These are phyloP conservation scores for Taiozyma sp. DNA, from an alignment of 1,139 yeast genomes.

Conservation along the genomic window DNA sequence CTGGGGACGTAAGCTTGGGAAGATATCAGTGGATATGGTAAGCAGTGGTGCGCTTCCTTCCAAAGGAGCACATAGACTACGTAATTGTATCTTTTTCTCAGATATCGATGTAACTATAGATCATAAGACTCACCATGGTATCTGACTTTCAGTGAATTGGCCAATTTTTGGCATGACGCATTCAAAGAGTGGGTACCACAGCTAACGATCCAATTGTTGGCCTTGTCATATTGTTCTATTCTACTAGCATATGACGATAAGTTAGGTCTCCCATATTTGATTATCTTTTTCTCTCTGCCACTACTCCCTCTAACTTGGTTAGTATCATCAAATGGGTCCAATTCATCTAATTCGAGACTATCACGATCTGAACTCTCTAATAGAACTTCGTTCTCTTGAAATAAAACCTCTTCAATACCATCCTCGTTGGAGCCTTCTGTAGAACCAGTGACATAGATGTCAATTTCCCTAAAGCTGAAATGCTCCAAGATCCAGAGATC, in stretches of 20 bases:
- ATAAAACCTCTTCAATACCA: slow-evolving; percentile 6
- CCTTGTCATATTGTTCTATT: slow-evolving; percentile 14
- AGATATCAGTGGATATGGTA: too few relatives aligned
- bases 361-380: slow-evolving; percentile 9
- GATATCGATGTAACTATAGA: slow-evolving; percentile 5
- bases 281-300: background rate
- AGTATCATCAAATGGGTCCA: slow-evolving; percentile 18
- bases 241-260: slow-evolving; percentile 28
- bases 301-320: slow-evolving; percentile 4
- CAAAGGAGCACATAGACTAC: too few relatives aligned
- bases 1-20: too few relatives aligned
- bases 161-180: slow-evolving; percentile 41
- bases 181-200: slow-evolving; percentile 66
- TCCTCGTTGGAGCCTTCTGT: slow-evolving; percentile 16
- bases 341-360: slow-evolving; percentile 21
- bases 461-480: slow-evolving; percentile 60
- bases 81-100: background rate
- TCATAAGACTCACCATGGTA: slow-evolving; percentile 38
- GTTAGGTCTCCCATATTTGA: slow-evolving; percentile 37
- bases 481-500: slow-evolving; percentile 64
- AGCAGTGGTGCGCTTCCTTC: too few relatives aligned
- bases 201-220: slow-evolving; percentile 50
- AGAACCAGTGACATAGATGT: slow-evolving; percentile 54
- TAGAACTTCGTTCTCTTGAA: slow-evolving; percentile 16
- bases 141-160: slow-evolving; percentile 33